A percentile compares a stretch with the other conserved stretches of the same genome.
Conservation (phyloP, 352 stramenopile genomes). For the Globisporangium emineosum region DNA sequence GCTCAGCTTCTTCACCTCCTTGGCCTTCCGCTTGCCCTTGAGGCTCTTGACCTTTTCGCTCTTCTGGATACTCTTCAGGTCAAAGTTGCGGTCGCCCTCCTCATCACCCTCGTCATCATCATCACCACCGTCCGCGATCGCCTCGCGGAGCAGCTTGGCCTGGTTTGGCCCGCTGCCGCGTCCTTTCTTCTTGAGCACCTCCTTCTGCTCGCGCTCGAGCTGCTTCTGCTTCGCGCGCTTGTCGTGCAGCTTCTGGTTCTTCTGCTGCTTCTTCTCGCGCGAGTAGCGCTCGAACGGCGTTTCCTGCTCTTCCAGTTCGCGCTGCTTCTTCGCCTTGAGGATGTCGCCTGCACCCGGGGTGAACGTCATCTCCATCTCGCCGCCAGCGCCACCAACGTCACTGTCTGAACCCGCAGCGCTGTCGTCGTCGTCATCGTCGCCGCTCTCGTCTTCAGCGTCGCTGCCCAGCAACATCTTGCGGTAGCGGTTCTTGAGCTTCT, state of each 20-base stretch:
- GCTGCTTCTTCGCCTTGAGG: conserved; percentile 71
- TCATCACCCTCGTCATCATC: conserved; percentile 32
- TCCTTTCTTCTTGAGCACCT: conserved; percentile 65
- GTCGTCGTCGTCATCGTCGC: conserved; percentile 27
- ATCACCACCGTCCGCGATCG: conserved; percentile 39
- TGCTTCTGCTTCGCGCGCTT: conserved; percentile 67
- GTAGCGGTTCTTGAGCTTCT: conserved; percentile 80
- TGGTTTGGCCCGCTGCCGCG: conserved; percentile 32
- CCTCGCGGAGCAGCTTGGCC: conserved; percentile 53
- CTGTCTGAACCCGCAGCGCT: conserved; percentile 19
- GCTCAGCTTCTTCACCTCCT: conserved; percentile 71
- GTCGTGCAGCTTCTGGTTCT: conserved; percentile 82
- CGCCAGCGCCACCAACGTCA: conserved; percentile 18
- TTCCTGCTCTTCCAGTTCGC: conserved; percentile 72
- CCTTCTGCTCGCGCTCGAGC: conserved; percentile 57
- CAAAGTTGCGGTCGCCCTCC: conserved; percentile 70
- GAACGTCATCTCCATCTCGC: conserved; percentile 87
- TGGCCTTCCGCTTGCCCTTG: conserved; percentile 76
- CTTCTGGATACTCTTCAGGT: conserved; percentile 82
- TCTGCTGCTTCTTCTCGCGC: conserved; percentile 84
- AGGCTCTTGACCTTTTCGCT: conserved; percentile 70
- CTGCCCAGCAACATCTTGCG: conserved; percentile 76
- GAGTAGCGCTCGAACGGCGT: conserved; percentile 83
- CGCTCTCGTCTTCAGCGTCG: conserved; percentile 60
- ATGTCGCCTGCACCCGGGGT: conserved; percentile 64